Percentiles rank a stretch among this genome's conserved stretches.
Evolutionary conservation across 768 basidiomycete species (phyloP).

Genomic region (Leccinum arenicola): DNA sequence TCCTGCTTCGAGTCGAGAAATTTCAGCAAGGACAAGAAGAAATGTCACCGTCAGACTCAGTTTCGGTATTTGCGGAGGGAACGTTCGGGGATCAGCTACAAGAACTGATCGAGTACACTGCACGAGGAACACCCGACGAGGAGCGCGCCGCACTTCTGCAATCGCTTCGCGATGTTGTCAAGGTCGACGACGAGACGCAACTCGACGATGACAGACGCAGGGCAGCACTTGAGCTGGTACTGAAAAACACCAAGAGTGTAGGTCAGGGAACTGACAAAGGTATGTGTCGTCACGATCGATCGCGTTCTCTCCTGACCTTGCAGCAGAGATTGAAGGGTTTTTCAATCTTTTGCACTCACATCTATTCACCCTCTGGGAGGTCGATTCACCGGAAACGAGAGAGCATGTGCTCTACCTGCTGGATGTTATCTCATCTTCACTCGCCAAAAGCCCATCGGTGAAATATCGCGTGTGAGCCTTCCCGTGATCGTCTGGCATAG

Average conservation of each 20-base stretch:
- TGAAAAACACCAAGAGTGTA: slow-evolving; percentile 61
- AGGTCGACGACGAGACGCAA: slow-evolving; percentile 46
- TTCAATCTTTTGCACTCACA: slow-evolving; percentile 82
- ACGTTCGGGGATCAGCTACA: slow-evolving; percentile 84
- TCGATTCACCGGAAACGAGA: slow-evolving; percentile 54
- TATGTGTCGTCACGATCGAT: slow-evolving; percentile 29
- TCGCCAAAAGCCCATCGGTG: slow-evolving; percentile 49
- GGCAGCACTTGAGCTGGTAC: slow-evolving; percentile 55
- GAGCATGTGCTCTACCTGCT: slow-evolving; percentile 49
- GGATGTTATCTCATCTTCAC: slow-evolving; percentile 51
- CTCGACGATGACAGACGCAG: slow-evolving; percentile 54
- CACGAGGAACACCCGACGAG: slow-evolving; percentile 64
- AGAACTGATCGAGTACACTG: slow-evolving; percentile 75
- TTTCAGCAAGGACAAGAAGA: slow-evolving; percentile 19
- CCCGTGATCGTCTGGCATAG: background rate
- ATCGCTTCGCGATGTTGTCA: slow-evolving; percentile 63
- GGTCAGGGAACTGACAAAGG: slow-evolving; percentile 81
- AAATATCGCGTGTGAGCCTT: slow-evolving; percentile 70
- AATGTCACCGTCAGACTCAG: slow-evolving; percentile 72
- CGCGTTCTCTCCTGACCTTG: slow-evolving; percentile 4
- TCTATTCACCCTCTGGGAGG: slow-evolving; percentile 56
- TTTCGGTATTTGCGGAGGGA: slow-evolving; percentile 84
- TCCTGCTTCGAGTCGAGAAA: slow-evolving; percentile 10
- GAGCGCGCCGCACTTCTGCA: slow-evolving; percentile 54
- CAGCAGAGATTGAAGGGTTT: slow-evolving; percentile 78